Base-by-base conservation (phyloP, 106 monocot genomes). In the Ottelia alismoides region DNA sequence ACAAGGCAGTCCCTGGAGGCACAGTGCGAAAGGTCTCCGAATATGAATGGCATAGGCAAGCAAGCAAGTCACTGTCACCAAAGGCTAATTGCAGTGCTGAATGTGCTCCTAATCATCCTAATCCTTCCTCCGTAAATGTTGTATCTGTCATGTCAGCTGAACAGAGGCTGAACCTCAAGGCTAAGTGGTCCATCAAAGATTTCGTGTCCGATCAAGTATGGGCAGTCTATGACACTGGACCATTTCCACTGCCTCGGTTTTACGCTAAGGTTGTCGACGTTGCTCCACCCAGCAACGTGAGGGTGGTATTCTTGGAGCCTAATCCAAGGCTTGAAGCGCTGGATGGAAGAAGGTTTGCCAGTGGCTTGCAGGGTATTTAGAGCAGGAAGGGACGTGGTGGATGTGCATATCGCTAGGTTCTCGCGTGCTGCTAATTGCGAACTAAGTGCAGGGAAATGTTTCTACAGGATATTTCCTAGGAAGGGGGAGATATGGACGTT, bases 401-500 rank as follows among this genome's bases (percentile, higher is more conserved):
- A 17, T 20, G 1, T 73, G 55, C 66, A 66, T 1, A 70, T 66
- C 3, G 46, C 55, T 2, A 70, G 32, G 48, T 79, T 79, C 46
- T 79, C 70, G 0, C 79, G 74, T 25, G 32, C 57, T 11, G 62
- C 74, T 14, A 45, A 62, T 16, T 79, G 65, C 31, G 70, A 79
- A 4, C 46, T 48, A 64, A 78, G 64, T 53, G 31, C 52, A 3
- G 63, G 53, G 29, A 55, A 35, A 48, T 52, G 56, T 30, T 60
- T 62, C 28, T 79, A 62, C 48, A 52, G 70, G 63, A 74, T 79
- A 22, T 69, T 58, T 40, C 79, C 79, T 9, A 11, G 47, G 20
- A 73, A 73, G 48, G 78, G 79, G 16, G 66, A 79, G 47, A 17
- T 79, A 21, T 79, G 79, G 79, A 74, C 74, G 1, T 58, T 71